These are phyloP conservation scores for Lepidium didymum DNA, from an alignment of 345 rosid species.

Conservation along the genomic window DNA sequence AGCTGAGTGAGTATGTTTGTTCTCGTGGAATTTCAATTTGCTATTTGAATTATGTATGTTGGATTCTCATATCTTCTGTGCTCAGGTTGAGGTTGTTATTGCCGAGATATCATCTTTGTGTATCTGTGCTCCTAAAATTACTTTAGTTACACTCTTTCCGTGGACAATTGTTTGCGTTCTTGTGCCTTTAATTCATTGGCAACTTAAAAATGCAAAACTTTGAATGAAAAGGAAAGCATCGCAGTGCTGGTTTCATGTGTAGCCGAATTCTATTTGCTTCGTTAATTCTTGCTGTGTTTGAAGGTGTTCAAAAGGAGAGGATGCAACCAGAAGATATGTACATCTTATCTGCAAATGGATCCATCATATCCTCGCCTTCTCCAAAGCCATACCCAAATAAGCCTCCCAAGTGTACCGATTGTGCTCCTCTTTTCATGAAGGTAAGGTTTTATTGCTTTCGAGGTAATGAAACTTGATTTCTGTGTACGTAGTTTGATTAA, in stretches of 20 bases:
- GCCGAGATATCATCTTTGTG: neutral
- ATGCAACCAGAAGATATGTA: constrained; percentile 92
- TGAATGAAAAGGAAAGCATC: neutral
- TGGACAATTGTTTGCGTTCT: neutral
- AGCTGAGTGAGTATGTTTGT: neutral
- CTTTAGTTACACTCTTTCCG: neutral
- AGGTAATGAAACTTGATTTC: neutral
- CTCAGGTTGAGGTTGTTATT: neutral
- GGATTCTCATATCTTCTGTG: neutral
- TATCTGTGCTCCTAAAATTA: neutral
- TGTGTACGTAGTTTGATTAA: neutral
- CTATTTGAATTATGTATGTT: neutral
- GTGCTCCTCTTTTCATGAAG: constrained; percentile 89
- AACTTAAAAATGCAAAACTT: neutral
- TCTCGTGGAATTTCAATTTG: neutral
- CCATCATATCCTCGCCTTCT: constrained; percentile 55
- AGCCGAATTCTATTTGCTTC: neutral
- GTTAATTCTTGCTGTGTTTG: neutral
- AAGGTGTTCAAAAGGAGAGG: constrained; percentile 99
- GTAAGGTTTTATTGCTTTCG: constrained; percentile 24
- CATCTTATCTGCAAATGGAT: constrained; percentile 64
- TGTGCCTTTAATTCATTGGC: neutral
- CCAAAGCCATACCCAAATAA: constrained; percentile 84
- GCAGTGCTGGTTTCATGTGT: neutral
- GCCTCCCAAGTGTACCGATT: constrained; percentile 84